These are phyloP conservation scores for Alternaria metachromatica DNA, from an alignment of 2,329 filamentous ascomycete genomes.

Conservation along the genomic window DNA sequence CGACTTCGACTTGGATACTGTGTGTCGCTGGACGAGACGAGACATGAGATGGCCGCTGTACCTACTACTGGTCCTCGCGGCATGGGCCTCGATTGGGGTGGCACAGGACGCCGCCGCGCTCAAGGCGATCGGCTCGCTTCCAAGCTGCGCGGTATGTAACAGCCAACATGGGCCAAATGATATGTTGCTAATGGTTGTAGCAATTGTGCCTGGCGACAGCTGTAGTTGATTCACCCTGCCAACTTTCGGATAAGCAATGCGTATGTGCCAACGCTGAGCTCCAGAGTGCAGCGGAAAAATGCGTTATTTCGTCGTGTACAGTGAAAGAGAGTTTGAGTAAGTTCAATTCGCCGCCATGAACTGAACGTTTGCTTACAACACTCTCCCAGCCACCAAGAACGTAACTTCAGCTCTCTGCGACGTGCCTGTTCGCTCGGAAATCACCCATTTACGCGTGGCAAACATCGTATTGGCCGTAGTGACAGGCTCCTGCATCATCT, in stretches of 20 bases:
- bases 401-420: conserved; percentile 46
- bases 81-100: neutral
- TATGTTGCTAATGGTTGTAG: conserved; percentile 6
- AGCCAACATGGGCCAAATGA: neutral
- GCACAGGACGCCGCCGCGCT: neutral
- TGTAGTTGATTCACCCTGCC: conserved; percentile 14
- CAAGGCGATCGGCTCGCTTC: neutral
- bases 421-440: conserved; percentile 43
- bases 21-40: neutral
- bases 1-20: neutral
- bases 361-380: neutral
- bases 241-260: conserved; percentile 17
- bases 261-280: conserved; percentile 16
- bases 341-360: neutral
- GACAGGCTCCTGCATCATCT: conserved; percentile 37
- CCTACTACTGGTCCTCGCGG: neutral
- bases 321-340: neutral
- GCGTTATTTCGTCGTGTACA: conserved; percentile 1
- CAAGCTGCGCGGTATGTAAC: conserved; percentile 11
- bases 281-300: conserved; percentile 10
- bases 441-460: conserved; percentile 32
- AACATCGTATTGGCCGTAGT: conserved; percentile 41
- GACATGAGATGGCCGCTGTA: neutral
- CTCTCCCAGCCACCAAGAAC: conserved; percentile 47
- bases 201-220: conserved; percentile 17